Conservation (phyloP, 495 filamentous ascomycete species). For the Aspergillus heteromorphus region DNA sequence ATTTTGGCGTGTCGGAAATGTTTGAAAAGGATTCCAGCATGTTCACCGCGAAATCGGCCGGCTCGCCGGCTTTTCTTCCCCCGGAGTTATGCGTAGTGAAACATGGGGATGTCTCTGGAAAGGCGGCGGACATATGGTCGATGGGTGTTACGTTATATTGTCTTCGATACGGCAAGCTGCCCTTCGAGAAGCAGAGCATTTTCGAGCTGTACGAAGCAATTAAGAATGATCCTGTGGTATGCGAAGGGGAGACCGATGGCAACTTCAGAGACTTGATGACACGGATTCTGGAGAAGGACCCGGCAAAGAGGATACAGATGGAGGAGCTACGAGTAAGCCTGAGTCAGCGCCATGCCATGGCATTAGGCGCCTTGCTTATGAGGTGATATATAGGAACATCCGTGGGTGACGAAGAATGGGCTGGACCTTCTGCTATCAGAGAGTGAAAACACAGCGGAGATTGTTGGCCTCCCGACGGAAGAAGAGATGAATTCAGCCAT, state of each 20-base stretch:
- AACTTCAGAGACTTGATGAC: conserved; percentile 64
- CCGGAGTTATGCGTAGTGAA: conserved; percentile 87
- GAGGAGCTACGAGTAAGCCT: conserved; percentile 66
- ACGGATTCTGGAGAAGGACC: conserved; percentile 70
- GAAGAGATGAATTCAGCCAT: conserved; percentile 89
- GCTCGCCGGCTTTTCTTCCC: conserved; percentile 90
- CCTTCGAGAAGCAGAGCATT: conserved; percentile 72
- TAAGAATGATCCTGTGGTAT: conserved; percentile 52
- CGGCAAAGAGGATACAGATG: conserved; percentile 75
- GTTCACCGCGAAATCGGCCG: conserved; percentile 90
- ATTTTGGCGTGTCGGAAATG: conserved; percentile 98
- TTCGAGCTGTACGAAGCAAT: conserved; percentile 89
- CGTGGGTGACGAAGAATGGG: conserved; percentile 86
- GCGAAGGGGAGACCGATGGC: conserved; percentile 43
- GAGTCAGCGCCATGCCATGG: background rate
- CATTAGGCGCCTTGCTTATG: conserved; percentile 12
- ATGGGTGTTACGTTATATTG: conserved; percentile 97
- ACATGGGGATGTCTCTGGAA: conserved; percentile 84
- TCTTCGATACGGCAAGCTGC: conserved; percentile 78
- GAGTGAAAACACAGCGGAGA: conserved; percentile 80
- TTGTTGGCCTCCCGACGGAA: conserved; percentile 75
- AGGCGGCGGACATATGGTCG: conserved; percentile 93
- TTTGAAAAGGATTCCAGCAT: conserved; percentile 87
- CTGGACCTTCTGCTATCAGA: conserved; percentile 72
- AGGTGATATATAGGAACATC: conserved; percentile 60